Percentiles rank a stretch among this genome's conserved stretches.
phyloP scores from a whole-genome alignment of 306 rosid species.

The Hippophae tibetana region DNA sequence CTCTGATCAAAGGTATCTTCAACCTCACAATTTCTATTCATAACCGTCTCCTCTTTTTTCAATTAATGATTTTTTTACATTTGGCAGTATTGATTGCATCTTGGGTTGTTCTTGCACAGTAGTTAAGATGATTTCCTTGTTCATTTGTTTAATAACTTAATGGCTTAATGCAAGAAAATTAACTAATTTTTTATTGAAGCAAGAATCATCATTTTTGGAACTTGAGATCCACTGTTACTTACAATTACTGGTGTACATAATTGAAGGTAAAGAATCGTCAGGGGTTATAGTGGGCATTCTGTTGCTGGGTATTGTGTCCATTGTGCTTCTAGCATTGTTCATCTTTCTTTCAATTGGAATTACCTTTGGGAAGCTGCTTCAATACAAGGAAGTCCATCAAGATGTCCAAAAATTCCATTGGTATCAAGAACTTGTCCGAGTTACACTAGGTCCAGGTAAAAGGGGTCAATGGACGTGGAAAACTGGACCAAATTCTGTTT shows the following conservation, averaged over 20 bases:
- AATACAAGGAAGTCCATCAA: conserved; percentile 87
- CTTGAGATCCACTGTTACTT: not conserved
- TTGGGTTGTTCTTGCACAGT: not conserved
- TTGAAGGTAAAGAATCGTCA: conserved; percentile 44
- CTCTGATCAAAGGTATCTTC: conserved; percentile 51
- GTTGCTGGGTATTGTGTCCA: conserved; percentile 32
- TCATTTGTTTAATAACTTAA: too few species aligned
- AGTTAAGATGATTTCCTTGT: too few species aligned
- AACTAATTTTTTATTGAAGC: too few species aligned
- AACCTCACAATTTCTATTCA: not conserved
- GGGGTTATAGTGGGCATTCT: conserved; percentile 56
- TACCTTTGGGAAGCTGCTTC: conserved; percentile 77
- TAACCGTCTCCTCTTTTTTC: not conserved
- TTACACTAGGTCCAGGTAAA: conserved; percentile 83
- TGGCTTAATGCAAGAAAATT: too few species aligned
- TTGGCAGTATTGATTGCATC: not conserved
- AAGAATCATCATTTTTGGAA: conserved; percentile 3
- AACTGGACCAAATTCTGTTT: conserved; percentile 33
- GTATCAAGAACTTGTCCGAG: conserved; percentile 74
- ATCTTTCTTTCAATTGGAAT: conserved; percentile 77
- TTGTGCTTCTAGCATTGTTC: conserved; percentile 54
- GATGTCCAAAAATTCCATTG: conserved; percentile 63
- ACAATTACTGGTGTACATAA: conserved; percentile 17
- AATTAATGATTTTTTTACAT: too few species aligned
- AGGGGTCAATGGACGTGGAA: conserved; percentile 97